Evolutionary conservation across 768 basidiomycete species (phyloP).

Genomic region (Agrocybe praecox): DNA sequence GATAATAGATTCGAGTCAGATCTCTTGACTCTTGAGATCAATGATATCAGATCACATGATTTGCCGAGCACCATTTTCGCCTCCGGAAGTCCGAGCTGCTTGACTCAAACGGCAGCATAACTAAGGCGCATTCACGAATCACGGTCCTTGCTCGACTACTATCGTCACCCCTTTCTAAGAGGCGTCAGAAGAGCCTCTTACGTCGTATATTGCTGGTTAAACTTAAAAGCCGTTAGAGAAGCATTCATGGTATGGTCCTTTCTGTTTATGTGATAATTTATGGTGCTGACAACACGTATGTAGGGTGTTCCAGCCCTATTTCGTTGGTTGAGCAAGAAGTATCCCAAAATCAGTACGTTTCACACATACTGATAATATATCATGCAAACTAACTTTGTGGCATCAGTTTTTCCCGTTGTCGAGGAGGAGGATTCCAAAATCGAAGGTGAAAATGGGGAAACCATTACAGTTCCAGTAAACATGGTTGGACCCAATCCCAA

Average conservation of each 20-base stretch:
- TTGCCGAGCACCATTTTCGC: constrained; percentile 3
- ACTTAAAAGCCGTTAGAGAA: constrained; percentile 6
- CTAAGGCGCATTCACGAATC: background rate
- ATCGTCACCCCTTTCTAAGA: no score
- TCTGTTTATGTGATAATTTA: background rate
- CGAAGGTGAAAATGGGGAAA: constrained; percentile 65
- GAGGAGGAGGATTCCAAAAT: constrained; percentile 85
- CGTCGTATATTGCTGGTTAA: background rate
- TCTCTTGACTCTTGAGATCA: constrained; percentile 6
- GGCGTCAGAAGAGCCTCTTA: background rate
- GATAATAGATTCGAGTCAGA: background rate
- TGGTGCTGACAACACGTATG: constrained; percentile 9
- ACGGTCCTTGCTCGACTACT: background rate
- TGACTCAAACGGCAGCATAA: background rate
- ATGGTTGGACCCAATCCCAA: constrained; percentile 90
- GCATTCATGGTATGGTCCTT: background rate
- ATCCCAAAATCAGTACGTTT: constrained; percentile 89
- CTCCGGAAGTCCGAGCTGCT: background rate
- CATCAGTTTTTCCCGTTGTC: constrained; percentile 69
- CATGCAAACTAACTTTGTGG: background rate
- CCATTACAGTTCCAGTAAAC: constrained; percentile 75
- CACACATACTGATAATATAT: background rate
- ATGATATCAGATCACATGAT: constrained; percentile 12
- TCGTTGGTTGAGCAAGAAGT: constrained; percentile 98
- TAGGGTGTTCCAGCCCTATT: constrained; percentile 98